Percentiles rank a stretch among this genome's conserved stretches.
These are phyloP conservation scores for Hippophae tibetana DNA, from an alignment of 306 rosid genomes.

Conservation along the genomic window DNA sequence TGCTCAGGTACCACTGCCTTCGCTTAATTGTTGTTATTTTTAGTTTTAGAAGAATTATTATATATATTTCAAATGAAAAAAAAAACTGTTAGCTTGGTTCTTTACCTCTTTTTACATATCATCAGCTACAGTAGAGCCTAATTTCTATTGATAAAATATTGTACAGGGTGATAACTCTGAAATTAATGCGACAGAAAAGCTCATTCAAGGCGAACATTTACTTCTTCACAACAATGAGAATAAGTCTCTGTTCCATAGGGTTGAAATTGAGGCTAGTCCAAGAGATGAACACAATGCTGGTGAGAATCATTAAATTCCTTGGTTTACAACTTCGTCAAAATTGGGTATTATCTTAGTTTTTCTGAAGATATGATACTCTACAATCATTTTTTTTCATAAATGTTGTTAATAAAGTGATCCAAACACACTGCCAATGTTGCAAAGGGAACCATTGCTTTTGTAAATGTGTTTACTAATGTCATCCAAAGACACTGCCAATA, in stretches of 20 bases:
- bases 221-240: conserved; percentile 18
- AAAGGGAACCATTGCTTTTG: too few species aligned
- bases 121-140: too few species aligned
- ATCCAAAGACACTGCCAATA: too few species aligned
- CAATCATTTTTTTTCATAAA: too few species aligned
- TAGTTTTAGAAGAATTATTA: neutral
- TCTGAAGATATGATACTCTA: neutral
- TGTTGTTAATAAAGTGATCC: too few species aligned
- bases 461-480: too few species aligned
- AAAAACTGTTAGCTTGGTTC: neutral
- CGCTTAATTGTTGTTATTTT: conserved; percentile 2
- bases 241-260: conserved; percentile 17
- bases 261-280: conserved; percentile 20
- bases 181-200: conserved; percentile 14
- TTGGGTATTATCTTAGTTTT: conserved; percentile 6
- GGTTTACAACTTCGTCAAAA: neutral
- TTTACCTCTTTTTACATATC: neutral
- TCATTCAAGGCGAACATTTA: conserved; percentile 21
- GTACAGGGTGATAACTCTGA: conserved; percentile 34
- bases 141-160: neutral
- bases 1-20: conserved; percentile 21
- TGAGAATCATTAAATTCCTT: conserved; percentile 9
- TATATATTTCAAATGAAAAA: too few species aligned
- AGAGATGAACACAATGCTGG: conserved; percentile 25
- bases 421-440: too few species aligned